Conservation (phyloP, 2,329 filamentous ascomycete species). For the Polychaeton citri region DNA sequence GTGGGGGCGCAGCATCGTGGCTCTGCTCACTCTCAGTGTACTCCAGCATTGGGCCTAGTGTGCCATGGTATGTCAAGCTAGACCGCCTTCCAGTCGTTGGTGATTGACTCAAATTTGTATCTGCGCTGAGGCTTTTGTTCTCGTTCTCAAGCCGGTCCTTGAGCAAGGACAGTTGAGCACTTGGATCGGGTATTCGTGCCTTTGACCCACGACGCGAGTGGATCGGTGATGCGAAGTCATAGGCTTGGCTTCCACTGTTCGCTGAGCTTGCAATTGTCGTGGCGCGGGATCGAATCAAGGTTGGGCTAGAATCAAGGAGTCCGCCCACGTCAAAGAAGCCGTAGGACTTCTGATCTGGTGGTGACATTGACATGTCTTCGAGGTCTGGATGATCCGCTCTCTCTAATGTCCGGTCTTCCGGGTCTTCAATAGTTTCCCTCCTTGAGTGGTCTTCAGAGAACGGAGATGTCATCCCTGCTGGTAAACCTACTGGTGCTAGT, state of each 20-base stretch:
- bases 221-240: conserved; percentile 26
- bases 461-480: conserved; percentile 15
- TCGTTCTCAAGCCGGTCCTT: too few relatives aligned
- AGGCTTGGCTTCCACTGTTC: conserved; percentile 17
- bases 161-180: too few relatives aligned
- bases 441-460: conserved; percentile 1
- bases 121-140: too few relatives aligned
- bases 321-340: conserved; percentile 73
- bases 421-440: background rate
- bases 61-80: background rate
- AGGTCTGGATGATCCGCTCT: conserved; percentile 51
- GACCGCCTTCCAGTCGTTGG: too few relatives aligned
- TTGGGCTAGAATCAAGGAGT: conserved; percentile 46
- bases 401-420: conserved; percentile 3
- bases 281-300: conserved; percentile 10
- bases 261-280: conserved; percentile 57
- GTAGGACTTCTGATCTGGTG: background rate
- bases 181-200: background rate
- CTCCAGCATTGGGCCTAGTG: too few relatives aligned
- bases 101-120: too few relatives aligned
- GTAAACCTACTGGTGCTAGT: conserved; percentile 26
- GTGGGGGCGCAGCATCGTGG: too few relatives aligned
- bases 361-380: background rate
- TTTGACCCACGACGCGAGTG: background rate
- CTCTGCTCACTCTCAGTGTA: too few relatives aligned